Base-by-base conservation (phyloP, 2,329 filamentous ascomycete genomes). In the Alternaria gaisen region DNA sequence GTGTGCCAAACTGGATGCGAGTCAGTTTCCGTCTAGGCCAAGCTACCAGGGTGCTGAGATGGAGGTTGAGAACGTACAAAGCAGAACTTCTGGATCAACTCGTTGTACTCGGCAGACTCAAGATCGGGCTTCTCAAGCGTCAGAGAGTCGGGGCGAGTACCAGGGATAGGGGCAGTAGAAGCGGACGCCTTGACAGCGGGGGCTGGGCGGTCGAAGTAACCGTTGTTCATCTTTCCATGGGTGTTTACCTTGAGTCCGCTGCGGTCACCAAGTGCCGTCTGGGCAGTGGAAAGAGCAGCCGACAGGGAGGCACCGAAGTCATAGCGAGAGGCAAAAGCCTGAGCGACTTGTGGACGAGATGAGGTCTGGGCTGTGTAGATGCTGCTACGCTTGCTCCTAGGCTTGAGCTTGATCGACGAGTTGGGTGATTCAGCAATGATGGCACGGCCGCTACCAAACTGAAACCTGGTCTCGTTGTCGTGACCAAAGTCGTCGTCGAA, bases 81-180 rank as follows among this genome's bases (percentile, higher is more conserved):
- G 86, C 95, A 99, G 86, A 97, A 99, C 84, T 97, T 97, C 84
- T 97, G 94, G 80, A 99, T 91, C 68, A 99, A 87, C 82, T 99
- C 95, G 81, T 96, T 92, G 79, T 99, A 98, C 61, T 94, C 94
- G 62, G 92, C 89, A 66, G 93, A 96, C 62, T 94, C 88, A 68
- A 97, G 90, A 73, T 87, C 85, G 44, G 89, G 89, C 74, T 90
- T 88, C 73, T 87, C 86, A 40, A 85, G 83, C 14, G 85, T 82
- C 70, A 83, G 84, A 77, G 74, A 86, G 83, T 81, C 86, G 74
- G 80, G 87, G 55, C 84, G 78, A 68, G 67, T 77, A 64, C 72
- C 72, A 38, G 77, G 80, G 75, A 79, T 78, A 67, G 72, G 76
- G 56, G 72, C 75, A 41, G 65, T 62, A 34, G 69, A 65, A 16